Evolutionary conservation across 805 yeast genomes (phyloP).

Genomic region (Blastobotrys chiropterorum): DNA sequence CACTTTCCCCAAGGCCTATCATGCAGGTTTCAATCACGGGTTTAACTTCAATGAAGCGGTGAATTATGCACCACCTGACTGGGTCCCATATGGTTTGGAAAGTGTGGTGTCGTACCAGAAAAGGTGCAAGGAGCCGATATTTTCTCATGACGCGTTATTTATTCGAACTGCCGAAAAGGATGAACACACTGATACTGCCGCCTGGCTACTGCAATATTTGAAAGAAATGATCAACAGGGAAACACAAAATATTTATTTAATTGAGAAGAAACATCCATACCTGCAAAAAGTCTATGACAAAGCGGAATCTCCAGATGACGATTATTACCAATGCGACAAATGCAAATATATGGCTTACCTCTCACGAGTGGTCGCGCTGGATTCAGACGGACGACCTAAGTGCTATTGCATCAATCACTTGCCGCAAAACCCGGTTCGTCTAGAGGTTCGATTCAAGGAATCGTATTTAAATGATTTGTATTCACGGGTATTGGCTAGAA

Average conservation of each 20-base stretch:
- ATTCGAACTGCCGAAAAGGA: conserved; percentile 18
- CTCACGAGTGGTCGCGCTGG: conserved; percentile 15
- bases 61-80: conserved; percentile 36
- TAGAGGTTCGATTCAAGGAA: neutral
- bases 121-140: conserved; percentile 28
- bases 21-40: conserved; percentile 83
- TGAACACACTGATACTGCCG: conserved; percentile 16
- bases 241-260: conserved; percentile 1
- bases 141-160: conserved; percentile 32
- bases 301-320: conserved; percentile 17
- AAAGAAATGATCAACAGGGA: conserved; percentile 11
- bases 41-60: conserved; percentile 50
- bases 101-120: conserved; percentile 26
- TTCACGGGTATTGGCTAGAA: neutral
- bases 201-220: conserved; percentile 18
- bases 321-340: conserved; percentile 17
- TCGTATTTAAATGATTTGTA: neutral
- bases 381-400: neutral
- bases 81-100: conserved; percentile 31
- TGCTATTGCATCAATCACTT: conserved; percentile 1
- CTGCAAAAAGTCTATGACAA: conserved; percentile 2
- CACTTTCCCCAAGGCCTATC: conserved; percentile 84
- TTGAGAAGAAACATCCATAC: conserved; percentile 1
- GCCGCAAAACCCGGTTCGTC: neutral
- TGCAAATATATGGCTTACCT: conserved; percentile 22